A percentile compares a stretch with the other conserved stretches of the same genome.
phyloP scores from a whole-genome alignment of 345 rosid species.

The Populus simonii region DNA sequence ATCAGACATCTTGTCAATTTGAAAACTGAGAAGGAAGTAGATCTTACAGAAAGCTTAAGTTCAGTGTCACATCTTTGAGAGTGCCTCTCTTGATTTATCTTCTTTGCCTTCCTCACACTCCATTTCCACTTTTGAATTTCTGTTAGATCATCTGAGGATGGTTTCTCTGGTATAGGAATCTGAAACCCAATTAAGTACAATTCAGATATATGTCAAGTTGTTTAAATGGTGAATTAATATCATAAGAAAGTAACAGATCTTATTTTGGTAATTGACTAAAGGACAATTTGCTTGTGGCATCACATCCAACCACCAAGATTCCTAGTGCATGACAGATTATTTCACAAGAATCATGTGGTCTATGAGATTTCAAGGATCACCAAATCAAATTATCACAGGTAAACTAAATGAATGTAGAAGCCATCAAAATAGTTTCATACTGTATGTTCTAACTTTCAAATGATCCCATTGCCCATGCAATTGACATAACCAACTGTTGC shows the following conservation, averaged over 20 bases:
- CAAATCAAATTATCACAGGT: neutral
- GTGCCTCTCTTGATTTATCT: constrained; percentile 33
- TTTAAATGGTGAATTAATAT: neutral
- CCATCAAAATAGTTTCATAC: constrained; percentile 1
- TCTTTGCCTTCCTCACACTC: constrained; percentile 28
- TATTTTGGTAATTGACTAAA: neutral
- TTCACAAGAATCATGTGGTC: neutral
- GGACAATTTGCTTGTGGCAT: neutral
- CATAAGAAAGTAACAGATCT: neutral
- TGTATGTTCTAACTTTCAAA: neutral
- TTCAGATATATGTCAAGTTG: neutral
- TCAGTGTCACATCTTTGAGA: constrained; percentile 36
- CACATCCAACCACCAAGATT: neutral
- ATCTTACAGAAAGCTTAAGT: constrained; percentile 36
- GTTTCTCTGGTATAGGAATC: constrained; percentile 28
- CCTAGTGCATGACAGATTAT: neutral
- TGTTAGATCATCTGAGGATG: constrained; percentile 25
- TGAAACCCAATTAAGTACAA: constrained; percentile 12
- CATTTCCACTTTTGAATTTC: constrained; percentile 27
- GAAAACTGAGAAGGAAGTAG: neutral
- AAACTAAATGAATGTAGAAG: neutral
- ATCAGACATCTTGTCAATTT: neutral
- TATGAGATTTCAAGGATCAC: neutral
- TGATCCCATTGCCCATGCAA: neutral
- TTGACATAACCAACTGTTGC: neutral